Evolutionary conservation across 23 red algal species (phyloP).

Genomic region (Gracilaria caudata): DNA sequence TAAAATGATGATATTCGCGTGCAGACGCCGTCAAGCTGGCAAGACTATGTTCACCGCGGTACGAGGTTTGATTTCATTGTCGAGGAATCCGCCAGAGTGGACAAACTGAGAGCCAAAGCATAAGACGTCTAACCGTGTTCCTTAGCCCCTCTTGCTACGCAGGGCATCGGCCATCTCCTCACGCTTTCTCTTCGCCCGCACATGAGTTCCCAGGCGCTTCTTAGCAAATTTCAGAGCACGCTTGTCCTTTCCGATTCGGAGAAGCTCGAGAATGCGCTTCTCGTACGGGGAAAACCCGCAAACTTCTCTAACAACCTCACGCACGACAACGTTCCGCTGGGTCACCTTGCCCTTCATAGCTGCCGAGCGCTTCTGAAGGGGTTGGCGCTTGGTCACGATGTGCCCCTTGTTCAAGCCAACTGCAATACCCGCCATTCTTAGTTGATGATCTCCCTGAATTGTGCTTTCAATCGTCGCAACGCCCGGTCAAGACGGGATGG

Average conservation of each 20-base stretch:
- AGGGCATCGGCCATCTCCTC: slow-evolving; percentile 91
- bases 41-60: not conserved
- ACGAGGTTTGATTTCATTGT: not conserved
- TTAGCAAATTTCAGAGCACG: slow-evolving; percentile 98
- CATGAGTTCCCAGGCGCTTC: slow-evolving; percentile 92
- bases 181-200: slow-evolving; percentile 96
- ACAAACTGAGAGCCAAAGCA: too few relatives aligned
- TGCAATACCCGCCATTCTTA: slow-evolving; percentile 78
- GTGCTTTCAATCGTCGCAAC: too few relatives aligned
- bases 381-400: slow-evolving; percentile 90
- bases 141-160: slow-evolving; percentile 70
- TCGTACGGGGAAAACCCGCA: slow-evolving; percentile 97
- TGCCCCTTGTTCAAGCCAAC: slow-evolving; percentile 94
- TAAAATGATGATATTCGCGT: not conserved
- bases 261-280: slow-evolving; percentile 92
- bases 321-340: slow-evolving; percentile 66
- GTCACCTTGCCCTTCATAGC: slow-evolving; percentile 67
- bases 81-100: not conserved
- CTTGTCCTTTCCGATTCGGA: slow-evolving; percentile 99
- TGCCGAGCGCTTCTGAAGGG: slow-evolving; percentile 62
- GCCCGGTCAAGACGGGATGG: too few relatives aligned
- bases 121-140: not conserved
- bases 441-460: not conserved
- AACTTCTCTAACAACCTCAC: slow-evolving; percentile 87
- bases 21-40: not conserved